These are phyloP conservation scores for Nicotiana noctiflora DNA, from an alignment of 257 asterid genomes.

Conservation along the genomic window DNA sequence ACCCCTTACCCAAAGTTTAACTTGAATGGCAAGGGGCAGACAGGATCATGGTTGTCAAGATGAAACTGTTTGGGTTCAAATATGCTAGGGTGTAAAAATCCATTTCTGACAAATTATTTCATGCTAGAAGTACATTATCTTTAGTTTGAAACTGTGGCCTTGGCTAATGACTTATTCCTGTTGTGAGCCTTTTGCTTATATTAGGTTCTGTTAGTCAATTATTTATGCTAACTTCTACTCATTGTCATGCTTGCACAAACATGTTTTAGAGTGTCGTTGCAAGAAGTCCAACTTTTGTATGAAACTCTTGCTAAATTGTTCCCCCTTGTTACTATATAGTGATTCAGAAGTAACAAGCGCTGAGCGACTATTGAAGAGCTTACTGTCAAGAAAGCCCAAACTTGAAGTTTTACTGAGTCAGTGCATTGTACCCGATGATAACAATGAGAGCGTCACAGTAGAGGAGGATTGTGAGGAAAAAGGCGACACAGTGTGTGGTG, in stretches of 20 bases:
- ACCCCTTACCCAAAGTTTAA: not conserved
- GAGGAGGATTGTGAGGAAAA: not conserved
- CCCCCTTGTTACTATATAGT: not conserved
- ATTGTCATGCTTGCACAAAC: not conserved
- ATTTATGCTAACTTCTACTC: too few species aligned
- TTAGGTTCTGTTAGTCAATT: too few species aligned
- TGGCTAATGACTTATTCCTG: too few species aligned
- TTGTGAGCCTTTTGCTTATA: too few species aligned
- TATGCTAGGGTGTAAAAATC: not conserved
- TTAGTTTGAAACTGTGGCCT: too few species aligned
- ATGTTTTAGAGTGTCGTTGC: not conserved
- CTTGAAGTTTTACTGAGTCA: not conserved
- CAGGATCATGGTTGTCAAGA: not conserved
- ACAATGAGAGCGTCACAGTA: not conserved
- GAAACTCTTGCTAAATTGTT: not conserved
- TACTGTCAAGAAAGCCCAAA: conserved; percentile 11
- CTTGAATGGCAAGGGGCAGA: not conserved
- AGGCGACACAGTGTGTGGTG: not conserved
- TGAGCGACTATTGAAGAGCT: conserved; percentile 14
- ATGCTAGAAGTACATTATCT: not conserved
- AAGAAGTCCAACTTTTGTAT: not conserved
- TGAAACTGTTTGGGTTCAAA: not conserved
- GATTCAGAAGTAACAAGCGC: not conserved
- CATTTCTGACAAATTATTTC: not conserved
- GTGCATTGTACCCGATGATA: not conserved